Evolutionary conservation across 805 yeast genomes (phyloP).

Genomic region (Ogataea kodamae): DNA sequence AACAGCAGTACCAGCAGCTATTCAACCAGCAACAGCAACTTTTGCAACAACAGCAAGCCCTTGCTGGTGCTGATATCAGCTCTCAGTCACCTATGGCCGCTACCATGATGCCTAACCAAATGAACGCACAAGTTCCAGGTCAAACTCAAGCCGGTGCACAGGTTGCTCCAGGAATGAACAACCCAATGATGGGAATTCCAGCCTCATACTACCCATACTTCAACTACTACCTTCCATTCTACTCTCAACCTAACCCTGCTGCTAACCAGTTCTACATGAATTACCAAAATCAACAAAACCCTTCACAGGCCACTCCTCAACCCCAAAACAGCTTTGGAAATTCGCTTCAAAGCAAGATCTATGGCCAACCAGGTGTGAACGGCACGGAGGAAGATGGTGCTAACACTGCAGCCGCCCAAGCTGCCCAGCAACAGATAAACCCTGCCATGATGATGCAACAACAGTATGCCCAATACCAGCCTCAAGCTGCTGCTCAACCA

Average conservation of each 20-base stretch:
- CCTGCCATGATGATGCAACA: slow-evolving; percentile 26
- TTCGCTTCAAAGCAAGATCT: slow-evolving; percentile 26
- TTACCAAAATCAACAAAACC: slow-evolving; percentile 26
- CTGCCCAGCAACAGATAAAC: slow-evolving; percentile 21
- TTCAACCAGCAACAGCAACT: slow-evolving; percentile 23
- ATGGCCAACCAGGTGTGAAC: slow-evolving; percentile 27
- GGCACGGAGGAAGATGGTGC: slow-evolving; percentile 16
- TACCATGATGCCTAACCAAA: slow-evolving; percentile 18
- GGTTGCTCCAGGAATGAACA: slow-evolving; percentile 24
- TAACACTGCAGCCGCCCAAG: slow-evolving; percentile 13
- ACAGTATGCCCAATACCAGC: slow-evolving; percentile 25
- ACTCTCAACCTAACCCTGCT: slow-evolving; percentile 29
- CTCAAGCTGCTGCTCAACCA: slow-evolving; percentile 12
- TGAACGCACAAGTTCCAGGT: slow-evolving; percentile 16
- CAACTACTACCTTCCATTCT: slow-evolving; percentile 32
- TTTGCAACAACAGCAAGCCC: slow-evolving; percentile 19
- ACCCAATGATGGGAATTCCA: slow-evolving; percentile 32
- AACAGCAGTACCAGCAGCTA: slow-evolving; percentile 25
- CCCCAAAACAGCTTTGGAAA: slow-evolving; percentile 23
- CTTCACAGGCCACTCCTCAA: slow-evolving; percentile 20
- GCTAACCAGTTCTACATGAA: slow-evolving; percentile 29
- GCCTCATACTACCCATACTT: slow-evolving; percentile 31
- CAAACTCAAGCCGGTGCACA: slow-evolving; percentile 17
- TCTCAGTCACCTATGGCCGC: slow-evolving; percentile 22
- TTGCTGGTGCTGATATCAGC: slow-evolving; percentile 16